A percentile compares a stretch with the other conserved stretches of the same genome.
Evolutionary conservation across 2,329 filamentous ascomycete species (phyloP).

Genomic region (Arthrobotrys entomopaga): DNA sequence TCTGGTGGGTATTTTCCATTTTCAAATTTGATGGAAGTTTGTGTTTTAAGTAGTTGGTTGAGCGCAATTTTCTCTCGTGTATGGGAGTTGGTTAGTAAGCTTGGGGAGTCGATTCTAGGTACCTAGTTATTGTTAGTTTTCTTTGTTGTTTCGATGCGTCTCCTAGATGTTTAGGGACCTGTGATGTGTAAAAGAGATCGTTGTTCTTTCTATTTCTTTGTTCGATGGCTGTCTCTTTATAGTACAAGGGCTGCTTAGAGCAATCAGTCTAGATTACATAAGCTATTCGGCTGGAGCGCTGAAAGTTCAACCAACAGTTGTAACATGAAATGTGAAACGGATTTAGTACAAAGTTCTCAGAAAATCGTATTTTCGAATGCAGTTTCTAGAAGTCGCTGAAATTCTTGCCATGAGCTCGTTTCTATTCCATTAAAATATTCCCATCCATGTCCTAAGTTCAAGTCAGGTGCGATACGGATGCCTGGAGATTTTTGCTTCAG

Average conservation of each 20-base stretch:
- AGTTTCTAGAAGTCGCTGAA: constrained; percentile 6
- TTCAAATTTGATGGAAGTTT: constrained; percentile 4
- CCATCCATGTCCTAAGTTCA: constrained; percentile 5
- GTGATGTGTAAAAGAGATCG: constrained; percentile 4
- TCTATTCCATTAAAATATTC: constrained; percentile 4
- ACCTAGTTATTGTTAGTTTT: constrained; percentile 6
- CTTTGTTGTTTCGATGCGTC: constrained; percentile 5
- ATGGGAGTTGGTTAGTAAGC: constrained; percentile 5
- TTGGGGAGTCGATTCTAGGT: constrained; percentile 4
- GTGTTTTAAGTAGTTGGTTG: constrained; percentile 2
- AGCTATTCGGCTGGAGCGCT: constrained; percentile 4
- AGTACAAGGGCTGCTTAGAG: constrained; percentile 3
- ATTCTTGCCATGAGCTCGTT: constrained; percentile 5
- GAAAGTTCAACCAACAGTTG: constrained; percentile 4
- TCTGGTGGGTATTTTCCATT: constrained; percentile 3
- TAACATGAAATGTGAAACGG: constrained; percentile 6
- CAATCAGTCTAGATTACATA: constrained; percentile 5
- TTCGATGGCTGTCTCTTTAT: constrained; percentile 6
- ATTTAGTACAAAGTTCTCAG: constrained; percentile 6
- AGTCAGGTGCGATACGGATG: constrained; percentile 3
- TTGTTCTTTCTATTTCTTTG: constrained; percentile 6
- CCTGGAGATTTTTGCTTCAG: constrained; percentile 5
- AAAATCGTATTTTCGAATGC: constrained; percentile 5
- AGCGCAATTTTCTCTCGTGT: constrained; percentile 5
- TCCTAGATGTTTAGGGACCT: constrained; percentile 4